These are phyloP conservation scores for Plantago ovata DNA, from an alignment of 257 asterid genomes.

Conservation along the genomic window DNA sequence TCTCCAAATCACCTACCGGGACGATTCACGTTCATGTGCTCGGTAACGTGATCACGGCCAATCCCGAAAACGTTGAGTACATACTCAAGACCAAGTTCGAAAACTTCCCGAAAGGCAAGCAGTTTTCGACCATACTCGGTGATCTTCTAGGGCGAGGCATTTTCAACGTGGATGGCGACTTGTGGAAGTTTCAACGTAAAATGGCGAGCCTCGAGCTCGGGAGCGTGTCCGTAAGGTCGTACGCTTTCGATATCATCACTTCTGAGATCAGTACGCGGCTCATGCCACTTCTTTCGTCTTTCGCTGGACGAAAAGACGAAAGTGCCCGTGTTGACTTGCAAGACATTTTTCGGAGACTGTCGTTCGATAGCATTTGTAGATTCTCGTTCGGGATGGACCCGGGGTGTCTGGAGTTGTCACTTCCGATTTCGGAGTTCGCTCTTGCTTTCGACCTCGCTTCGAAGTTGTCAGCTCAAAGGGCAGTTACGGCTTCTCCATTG, in stretches of 20 bases:
- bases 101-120: conserved; percentile 73
- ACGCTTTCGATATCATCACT: conserved; percentile 47
- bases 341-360: conserved; percentile 65
- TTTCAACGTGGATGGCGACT: conserved; percentile 79
- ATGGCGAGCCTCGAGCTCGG: conserved; percentile 68
- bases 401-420: conserved; percentile 42
- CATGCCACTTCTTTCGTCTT: conserved; percentile 42
- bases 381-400: conserved; percentile 79
- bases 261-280: conserved; percentile 51
- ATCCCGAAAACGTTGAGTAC: conserved; percentile 60
- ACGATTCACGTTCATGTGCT: conserved; percentile 71
- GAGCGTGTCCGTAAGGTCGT: conserved; percentile 44
- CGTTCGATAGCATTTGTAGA: conserved; percentile 66
- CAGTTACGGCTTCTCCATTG: conserved; percentile 48
- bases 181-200: conserved; percentile 76
- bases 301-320: not conserved
- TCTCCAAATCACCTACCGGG: conserved; percentile 48
- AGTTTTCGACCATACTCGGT: conserved; percentile 50
- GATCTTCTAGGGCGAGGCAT: conserved; percentile 81
- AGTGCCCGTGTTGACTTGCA: conserved; percentile 49
- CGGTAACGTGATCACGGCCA: conserved; percentile 55
- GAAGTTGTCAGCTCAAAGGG: conserved; percentile 65
- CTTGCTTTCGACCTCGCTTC: conserved; percentile 70
- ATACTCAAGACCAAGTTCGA: conserved; percentile 61
- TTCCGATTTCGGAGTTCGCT: conserved; percentile 52